Evolutionary conservation across 2,329 filamentous ascomycete genomes (phyloP), one percentile per base, ranked within the genome.

Genomic region (Rhynchosporium secalis): DNA sequence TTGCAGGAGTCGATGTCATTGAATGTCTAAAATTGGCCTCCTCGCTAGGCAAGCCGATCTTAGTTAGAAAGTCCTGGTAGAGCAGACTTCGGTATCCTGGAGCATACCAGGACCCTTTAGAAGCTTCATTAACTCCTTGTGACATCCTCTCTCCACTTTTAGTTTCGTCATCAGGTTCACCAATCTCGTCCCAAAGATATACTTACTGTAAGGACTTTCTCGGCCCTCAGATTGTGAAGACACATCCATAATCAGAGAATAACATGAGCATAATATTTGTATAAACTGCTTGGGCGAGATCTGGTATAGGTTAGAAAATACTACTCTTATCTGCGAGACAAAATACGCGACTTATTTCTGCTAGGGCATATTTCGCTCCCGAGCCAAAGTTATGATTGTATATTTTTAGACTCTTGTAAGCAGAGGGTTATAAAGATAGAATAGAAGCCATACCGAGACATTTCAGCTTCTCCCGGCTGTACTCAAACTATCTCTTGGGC

Each of bases 401-500:
- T 8, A 56, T 28, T 52, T 66, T 57, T 64, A 20, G 12, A 2
- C 4, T 10, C 26, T 15, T 9, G 20, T 54, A 15, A 54, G 51
- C 4, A 29, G 10, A 6, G 2, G 4, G 10, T 12, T 40, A 10
- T 6, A 12, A 31, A 13, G 36, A 12, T 0, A 40, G 41, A 28
- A 29, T 26, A 29, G 36, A 9, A 38, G 20, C 9, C 15, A 15
- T 46, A 62, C 63, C 56, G 49, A 65, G 57, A 45, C 36, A 20
- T 47, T 56, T 65, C 62, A 65, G 43, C 31, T 61, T 52, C 13
- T 65, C 58, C 3, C 29, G 48, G 9, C 36, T 59, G 49, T 78
- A 76, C 64, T 77, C 75, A 5, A 85, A 66, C 83, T 83, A 86
- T 46, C 83, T 70, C 72, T 85, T 83, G 0, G 83, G 83, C 8